Conservation (phyloP, 192 early-diverging fungal species). For the Umbelopsis isabellina region DNA sequence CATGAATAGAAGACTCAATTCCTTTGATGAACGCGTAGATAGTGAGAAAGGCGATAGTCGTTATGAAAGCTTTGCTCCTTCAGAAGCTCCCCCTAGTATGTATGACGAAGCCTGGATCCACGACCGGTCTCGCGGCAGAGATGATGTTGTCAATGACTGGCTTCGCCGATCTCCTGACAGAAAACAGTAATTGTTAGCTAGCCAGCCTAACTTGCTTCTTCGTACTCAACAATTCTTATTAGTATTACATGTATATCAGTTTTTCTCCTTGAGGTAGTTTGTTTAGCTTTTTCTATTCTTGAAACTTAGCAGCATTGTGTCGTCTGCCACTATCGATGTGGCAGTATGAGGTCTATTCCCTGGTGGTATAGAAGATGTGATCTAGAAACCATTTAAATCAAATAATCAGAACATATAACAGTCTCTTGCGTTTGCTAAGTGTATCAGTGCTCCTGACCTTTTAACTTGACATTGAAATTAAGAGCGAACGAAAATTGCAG, state of each 20-base stretch:
- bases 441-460: too few relatives aligned
- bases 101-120: conserved; percentile 13
- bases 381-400: too few relatives aligned
- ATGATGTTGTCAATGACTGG: conserved; percentile 7
- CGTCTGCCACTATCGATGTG: too few relatives aligned
- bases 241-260: neutral
- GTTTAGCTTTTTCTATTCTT: too few relatives aligned
- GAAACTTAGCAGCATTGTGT: too few relatives aligned
- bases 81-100: conserved; percentile 11
- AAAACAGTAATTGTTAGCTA: neutral
- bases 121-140: neutral
- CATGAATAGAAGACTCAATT: conserved; percentile 3
- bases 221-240: neutral
- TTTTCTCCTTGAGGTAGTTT: neutral
- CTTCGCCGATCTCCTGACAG: conserved; percentile 10
- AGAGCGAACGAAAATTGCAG: too few relatives aligned
- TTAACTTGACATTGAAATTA: too few relatives aligned
- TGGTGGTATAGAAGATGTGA: too few relatives aligned
- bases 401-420: too few relatives aligned
- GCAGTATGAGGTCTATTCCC: too few relatives aligned
- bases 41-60: conserved; percentile 9
- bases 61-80: conserved; percentile 5
- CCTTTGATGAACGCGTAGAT: neutral
- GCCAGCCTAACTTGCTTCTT: too few relatives aligned
- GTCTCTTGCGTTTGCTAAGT: too few relatives aligned